Base-by-base conservation (phyloP, 2,329 filamentous ascomycete species). In the Fonsecaea monophora region DNA sequence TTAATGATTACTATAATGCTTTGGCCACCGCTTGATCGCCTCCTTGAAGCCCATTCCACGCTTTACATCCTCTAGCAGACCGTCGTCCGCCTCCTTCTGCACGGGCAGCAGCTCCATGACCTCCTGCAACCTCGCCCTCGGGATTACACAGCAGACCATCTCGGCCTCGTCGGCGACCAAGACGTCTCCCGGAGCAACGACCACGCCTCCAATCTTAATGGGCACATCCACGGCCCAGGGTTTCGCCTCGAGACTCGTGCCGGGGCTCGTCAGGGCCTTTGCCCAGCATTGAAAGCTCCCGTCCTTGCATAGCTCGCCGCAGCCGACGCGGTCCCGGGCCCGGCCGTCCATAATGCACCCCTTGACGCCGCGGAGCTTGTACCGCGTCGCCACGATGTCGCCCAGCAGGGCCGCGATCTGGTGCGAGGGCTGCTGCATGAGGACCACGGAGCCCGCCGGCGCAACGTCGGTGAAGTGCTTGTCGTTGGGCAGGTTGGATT, bases 1-100 rank as follows among this genome's bases (percentile, higher is more conserved):
- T 60, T 30, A 60, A 40, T 60, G 58, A 37, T 60, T 60, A 37
- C 42, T 60, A 18, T 60, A 60, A 60, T 60, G 58, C 42, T 60
- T 60, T 2, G 58, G 58, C 58, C 58, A 60, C 30, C 58, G 18
- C n/a, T 50, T 25, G 32, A 60, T 60, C 40, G 58, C 58, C n/a
- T 60, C 58, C 32, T 60, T 60, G 42, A 60, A 60, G 4, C 34
- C 45, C 58, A 60, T 53, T 12, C 58, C 58, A 15, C 42, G 25
- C 21, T 34, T 53, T 6, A 60, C 58, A 15, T 60, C 58, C n/a
- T 53, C 42, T 10, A 60, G 25, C 42, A 60, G 30, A 2, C 58
- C 58, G 21, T 60, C 58, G 30, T 60, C 58, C 1, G 58, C 58
- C 32, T 60, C 42, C 35, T 60, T 60, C 9, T 60, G 58, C 45